Evolutionary conservation across 345 rosid genomes (phyloP).

Genomic region (Populus nigra): DNA sequence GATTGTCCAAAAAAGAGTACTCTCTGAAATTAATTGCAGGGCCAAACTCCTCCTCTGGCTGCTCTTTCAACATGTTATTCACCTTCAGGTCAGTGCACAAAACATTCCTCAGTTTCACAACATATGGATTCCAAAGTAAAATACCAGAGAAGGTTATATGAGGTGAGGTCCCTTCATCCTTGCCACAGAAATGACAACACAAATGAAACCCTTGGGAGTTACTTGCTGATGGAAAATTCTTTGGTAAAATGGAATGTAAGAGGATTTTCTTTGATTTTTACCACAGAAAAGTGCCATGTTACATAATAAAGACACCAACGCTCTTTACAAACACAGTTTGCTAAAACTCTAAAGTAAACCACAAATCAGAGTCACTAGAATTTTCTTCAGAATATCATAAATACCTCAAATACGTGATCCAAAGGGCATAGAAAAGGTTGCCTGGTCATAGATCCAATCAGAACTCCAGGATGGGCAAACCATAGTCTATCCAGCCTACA

Average conservation of each 20-base stretch:
- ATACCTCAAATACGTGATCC: conserved; percentile 97
- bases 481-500: conserved; percentile 97
- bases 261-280: not conserved
- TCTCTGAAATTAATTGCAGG: conserved; percentile 74
- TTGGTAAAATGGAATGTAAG: not conserved
- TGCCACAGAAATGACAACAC: not conserved
- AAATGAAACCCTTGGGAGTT: not conserved
- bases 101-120: not conserved
- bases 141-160: not conserved
- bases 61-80: conserved; percentile 67
- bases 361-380: not conserved
- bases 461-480: conserved; percentile 95
- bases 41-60: conserved; percentile 82
- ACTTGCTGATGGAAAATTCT: not conserved
- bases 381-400: conserved; percentile 7
- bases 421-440: conserved; percentile 97
- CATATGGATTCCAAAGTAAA: not conserved
- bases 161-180: not conserved
- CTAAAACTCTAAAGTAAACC: not conserved
- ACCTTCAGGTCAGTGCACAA: conserved; percentile 48
- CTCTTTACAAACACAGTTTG: conserved; percentile 1
- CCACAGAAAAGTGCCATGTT: too few species aligned
- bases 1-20: conserved; percentile 81
- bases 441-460: conserved; percentile 81
- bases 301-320: too few species aligned